Conservation (phyloP, 78 protist genomes). For the Isochrysis galbana region DNA sequence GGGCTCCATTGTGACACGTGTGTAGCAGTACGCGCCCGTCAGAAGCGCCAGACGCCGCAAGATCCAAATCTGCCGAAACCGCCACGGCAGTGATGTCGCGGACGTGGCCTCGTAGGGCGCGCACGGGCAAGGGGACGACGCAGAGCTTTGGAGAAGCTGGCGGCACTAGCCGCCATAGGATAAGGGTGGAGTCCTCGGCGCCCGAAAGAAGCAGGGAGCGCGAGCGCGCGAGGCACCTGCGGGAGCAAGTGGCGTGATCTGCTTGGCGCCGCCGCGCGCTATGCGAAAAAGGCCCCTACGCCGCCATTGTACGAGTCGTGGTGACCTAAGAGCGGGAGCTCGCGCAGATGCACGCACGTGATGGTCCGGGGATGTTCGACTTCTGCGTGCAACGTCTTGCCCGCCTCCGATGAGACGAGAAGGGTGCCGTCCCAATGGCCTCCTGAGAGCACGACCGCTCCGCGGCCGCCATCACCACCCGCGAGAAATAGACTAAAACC, state of each 20-base stretch:
- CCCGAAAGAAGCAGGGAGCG: not conserved
- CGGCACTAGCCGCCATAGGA: not conserved
- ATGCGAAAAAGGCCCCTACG: too few species aligned
- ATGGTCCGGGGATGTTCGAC: not conserved
- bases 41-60: not conserved
- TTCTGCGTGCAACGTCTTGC: not conserved
- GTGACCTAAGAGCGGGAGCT: too few species aligned
- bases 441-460: not conserved
- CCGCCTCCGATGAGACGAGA: not conserved
- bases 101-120: not conserved
- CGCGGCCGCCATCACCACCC: not conserved
- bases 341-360: constrained; percentile 10
- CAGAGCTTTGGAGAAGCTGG: not conserved
- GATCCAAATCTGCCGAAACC: not conserved
- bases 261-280: too few species aligned
- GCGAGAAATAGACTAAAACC: not conserved
- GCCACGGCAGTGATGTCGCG: constrained; percentile 15
- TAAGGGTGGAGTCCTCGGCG: not conserved
- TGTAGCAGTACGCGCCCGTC: constrained; percentile 19
- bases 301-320: too few species aligned
- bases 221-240: too few species aligned
- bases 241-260: too few species aligned
- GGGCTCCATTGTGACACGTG: not conserved
- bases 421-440: constrained; percentile 13
- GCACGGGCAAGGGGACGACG: not conserved